phyloP scores from a whole-genome alignment of 495 filamentous ascomycete species.

The Xylaria sp. region DNA sequence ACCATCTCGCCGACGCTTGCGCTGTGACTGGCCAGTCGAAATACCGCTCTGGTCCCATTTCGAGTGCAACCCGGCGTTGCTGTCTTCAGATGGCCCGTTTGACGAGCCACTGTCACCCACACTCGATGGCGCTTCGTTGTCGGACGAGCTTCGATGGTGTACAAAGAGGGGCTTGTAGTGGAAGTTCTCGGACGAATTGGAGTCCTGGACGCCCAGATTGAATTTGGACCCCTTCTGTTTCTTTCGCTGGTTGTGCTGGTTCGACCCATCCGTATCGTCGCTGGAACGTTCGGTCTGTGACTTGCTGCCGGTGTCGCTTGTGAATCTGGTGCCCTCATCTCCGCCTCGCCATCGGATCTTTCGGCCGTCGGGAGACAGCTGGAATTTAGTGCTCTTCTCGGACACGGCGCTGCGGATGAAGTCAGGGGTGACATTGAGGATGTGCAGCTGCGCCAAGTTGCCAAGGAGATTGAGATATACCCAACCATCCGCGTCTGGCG shows the following conservation, averaged over 20 bases:
- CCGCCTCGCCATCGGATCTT: slow-evolving; percentile 78
- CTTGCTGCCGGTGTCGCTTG: slow-evolving; percentile 61
- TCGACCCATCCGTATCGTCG: slow-evolving; percentile 50
- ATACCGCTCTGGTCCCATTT: slow-evolving; percentile 50
- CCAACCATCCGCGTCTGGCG: slow-evolving; percentile 68
- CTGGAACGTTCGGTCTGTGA: slow-evolving; percentile 48
- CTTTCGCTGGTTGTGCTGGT: slow-evolving; percentile 44
- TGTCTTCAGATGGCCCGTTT: slow-evolving; percentile 44
- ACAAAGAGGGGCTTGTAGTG: slow-evolving; percentile 71
- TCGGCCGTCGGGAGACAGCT: slow-evolving; percentile 74
- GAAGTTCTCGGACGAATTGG: slow-evolving; percentile 54
- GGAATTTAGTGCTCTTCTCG: slow-evolving; percentile 70
- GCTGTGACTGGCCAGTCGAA: slow-evolving; percentile 47
- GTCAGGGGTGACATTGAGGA: slow-evolving; percentile 74
- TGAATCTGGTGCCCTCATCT: slow-evolving; percentile 63
- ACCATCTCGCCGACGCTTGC: slow-evolving; percentile 62
- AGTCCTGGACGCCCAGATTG: slow-evolving; percentile 40
- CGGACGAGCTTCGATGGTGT: slow-evolving; percentile 48
- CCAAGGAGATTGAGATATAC: slow-evolving; percentile 81
- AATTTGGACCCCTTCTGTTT: slow-evolving; percentile 52
- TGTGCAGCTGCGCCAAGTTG: slow-evolving; percentile 82
- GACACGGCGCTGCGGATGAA: slow-evolving; percentile 72
- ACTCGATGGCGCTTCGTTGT: slow-evolving; percentile 49
- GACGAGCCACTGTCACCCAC: slow-evolving; percentile 48
- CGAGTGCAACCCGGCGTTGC: slow-evolving; percentile 48